phyloP scores from a whole-genome alignment of 2,329 filamentous ascomycete species.

The Aspergillus fructus region DNA sequence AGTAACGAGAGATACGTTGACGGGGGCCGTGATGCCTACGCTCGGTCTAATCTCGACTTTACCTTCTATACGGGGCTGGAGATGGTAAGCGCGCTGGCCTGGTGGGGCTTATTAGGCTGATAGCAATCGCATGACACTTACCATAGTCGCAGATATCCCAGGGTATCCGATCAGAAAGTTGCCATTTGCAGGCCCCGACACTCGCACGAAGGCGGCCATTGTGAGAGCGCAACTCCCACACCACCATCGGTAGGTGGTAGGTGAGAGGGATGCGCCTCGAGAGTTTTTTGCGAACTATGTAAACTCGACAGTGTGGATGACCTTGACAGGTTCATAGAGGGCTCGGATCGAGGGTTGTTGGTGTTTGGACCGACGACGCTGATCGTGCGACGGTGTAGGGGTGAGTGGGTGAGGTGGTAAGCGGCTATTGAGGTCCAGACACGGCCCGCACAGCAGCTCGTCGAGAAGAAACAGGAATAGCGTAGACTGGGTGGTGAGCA shows the following conservation, averaged over 20 bases:
- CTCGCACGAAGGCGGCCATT: slow-evolving; percentile 83
- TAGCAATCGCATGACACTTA: slow-evolving; percentile 57
- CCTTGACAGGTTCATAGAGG: slow-evolving; percentile 30
- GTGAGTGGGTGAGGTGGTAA: slow-evolving; percentile 13
- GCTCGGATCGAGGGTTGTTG: slow-evolving; percentile 1
- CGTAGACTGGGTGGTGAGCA: neutral
- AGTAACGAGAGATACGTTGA: slow-evolving; percentile 87
- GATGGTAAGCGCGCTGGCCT: slow-evolving; percentile 3
- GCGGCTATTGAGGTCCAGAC: slow-evolving; percentile 12
- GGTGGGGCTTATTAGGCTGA: neutral
- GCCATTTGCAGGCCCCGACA: slow-evolving; percentile 95
- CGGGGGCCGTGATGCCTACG: slow-evolving; percentile 80
- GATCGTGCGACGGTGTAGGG: slow-evolving; percentile 9
- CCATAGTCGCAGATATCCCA: slow-evolving; percentile 94
- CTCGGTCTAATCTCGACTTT: slow-evolving; percentile 94
- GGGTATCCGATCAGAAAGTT: slow-evolving; percentile 96
- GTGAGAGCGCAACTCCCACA: slow-evolving; percentile 40
- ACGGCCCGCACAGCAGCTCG: neutral
- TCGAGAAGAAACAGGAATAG: slow-evolving; percentile 1
- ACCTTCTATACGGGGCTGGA: slow-evolving; percentile 90
- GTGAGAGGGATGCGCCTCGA: slow-evolving; percentile 25
- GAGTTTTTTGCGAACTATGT: slow-evolving; percentile 27
- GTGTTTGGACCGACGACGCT: slow-evolving; percentile 16
- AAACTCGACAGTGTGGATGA: slow-evolving; percentile 22
- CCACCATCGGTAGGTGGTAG: slow-evolving; percentile 40